Evolutionary conservation across 495 filamentous ascomycete genomes (phyloP).

Genomic region (Physcia stellaris): DNA sequence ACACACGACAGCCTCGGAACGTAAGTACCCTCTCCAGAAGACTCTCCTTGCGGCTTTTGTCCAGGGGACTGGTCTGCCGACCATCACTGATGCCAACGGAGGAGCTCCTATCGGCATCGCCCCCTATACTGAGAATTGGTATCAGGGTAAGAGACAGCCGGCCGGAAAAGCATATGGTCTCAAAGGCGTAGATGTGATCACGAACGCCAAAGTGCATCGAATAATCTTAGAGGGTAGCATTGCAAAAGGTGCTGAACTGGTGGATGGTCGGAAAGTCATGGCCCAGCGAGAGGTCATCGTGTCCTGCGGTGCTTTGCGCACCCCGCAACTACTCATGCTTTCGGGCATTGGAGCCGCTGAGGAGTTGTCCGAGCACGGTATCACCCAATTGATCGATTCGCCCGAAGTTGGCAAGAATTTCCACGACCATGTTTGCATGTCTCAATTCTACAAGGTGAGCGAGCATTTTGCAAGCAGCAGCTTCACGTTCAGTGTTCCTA

Average conservation of each 20-base stretch:
- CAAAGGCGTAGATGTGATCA: constrained; percentile 3
- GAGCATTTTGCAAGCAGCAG: too few species aligned
- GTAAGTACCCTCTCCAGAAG: constrained; percentile 20
- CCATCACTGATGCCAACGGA: constrained; percentile 16
- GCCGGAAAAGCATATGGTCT: constrained; percentile 21
- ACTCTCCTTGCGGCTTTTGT: constrained; percentile 14
- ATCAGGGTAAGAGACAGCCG: constrained; percentile 23
- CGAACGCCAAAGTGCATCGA: constrained; percentile 1
- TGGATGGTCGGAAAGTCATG: constrained; percentile 14
- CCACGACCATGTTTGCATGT: constrained; percentile 21
- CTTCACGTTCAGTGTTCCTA: too few species aligned
- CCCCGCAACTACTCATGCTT: constrained; percentile 35
- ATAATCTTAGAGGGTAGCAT: constrained; percentile 5
- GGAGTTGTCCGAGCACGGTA: constrained; percentile 16
- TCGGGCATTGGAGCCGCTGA: constrained; percentile 27
- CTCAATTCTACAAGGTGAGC: constrained; percentile 25
- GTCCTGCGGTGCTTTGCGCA: constrained; percentile 29
- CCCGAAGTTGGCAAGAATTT: constrained; percentile 27
- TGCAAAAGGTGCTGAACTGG: constrained; percentile 18
- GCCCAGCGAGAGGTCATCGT: constrained; percentile 32
- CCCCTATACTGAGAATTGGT: constrained; percentile 21
- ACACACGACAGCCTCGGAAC: constrained; percentile 10
- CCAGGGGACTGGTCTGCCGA: constrained; percentile 15
- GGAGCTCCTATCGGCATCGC: constrained; percentile 20
- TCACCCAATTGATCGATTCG: constrained; percentile 13